Base-by-base conservation (phyloP, 768 basidiomycete species). In the Boletus eberwhitei region DNA sequence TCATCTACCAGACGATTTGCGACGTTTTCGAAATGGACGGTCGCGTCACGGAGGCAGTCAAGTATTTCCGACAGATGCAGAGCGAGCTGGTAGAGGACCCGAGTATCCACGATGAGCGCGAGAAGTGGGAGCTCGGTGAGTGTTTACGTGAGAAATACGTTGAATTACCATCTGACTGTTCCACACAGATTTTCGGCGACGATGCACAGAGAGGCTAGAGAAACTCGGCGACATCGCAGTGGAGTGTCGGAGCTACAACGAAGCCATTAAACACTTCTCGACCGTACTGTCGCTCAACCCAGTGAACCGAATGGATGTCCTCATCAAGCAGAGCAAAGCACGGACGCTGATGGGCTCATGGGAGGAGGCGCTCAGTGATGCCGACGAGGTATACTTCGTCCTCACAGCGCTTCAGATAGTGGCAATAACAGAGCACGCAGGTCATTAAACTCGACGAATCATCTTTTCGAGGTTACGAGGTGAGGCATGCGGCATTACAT, bases 271-370 rank as follows among this genome's bases (percentile, higher is more conserved):
- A 19, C 17, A 29, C 9, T 62, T 36, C 21, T 54, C 59, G 1
- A 13, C 13, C 0, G 26, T 19, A 14, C 16, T 60, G 31, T 26
- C 32, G 1, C 32, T 55, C 4, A 5, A 5, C 1, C 40, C 53
- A 3, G 14, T 1, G 8, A 13, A 43, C 8, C 26, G 0, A 4
- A 2, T 0, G 5, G 17, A 17, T 1, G 34, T 59, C 14, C 39
- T 59, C 6, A 14, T 53, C 2, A 55, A 53, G 40, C 50, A 54
- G 0, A 53, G 59, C 36, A 46, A 50, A 17, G 53, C 24, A 1
- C 34, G 17, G 11, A 31, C 35, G 14, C 3, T 5, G 2, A 32
- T 19, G 32, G 3, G 26, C 8, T 32, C 22, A 2, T 59, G 53
- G 53, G 24, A 48, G 2, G 50, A 52, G 0, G 50, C 50, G 0